Evolutionary conservation across 306 rosid genomes (phyloP), one percentile per base, ranked within the genome.

Genomic region (Inga leiocalycina): DNA sequence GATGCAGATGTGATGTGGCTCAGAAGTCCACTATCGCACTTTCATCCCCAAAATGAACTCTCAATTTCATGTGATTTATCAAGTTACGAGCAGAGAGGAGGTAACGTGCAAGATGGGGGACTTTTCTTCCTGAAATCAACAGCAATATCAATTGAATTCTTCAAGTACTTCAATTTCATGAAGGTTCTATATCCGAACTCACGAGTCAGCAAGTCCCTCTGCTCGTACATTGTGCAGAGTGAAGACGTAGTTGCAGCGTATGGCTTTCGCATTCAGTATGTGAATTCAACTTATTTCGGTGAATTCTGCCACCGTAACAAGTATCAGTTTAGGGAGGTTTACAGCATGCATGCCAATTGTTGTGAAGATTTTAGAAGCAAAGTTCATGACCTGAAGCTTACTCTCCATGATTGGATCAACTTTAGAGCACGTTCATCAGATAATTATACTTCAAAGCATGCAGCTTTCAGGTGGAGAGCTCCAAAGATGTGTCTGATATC

Each of bases 1-100:
- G 91, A 88, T 75, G 88, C 85, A 46, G 95, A 91, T 82, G 89
- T 88, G 13, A 71, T 88, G 73, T 91, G 95, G 95, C 83, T 91
- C 37, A 86, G 87, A 72, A 88, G 83, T 72, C 95, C 93, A 34
- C n/a, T 91, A 27, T 1, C n/a, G 74, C 74, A 89, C 16, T 80
- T 88, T 11, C 12, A 73, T 24, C 57, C 59, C 61, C 14, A n/a
- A 46, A 4, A 45, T 27, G 77, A 73, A 27, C 77, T 73, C 61
- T 6, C 91, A 46, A 85, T 91, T 52, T 84, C 89, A 39, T 91
- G 92, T 34, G 74, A 64, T 54, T 15, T n/a, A 69, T n/a, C 81
- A 8, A 80, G 75, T 57, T 77, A 77, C 46, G 81, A 45, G 32
- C 62, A 78, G 68, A 32, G 34, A 0, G 77, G 77, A 76, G 76